Base-by-base conservation (phyloP, 2,329 filamentous ascomycete species). In the Penicillium olsonii region DNA sequence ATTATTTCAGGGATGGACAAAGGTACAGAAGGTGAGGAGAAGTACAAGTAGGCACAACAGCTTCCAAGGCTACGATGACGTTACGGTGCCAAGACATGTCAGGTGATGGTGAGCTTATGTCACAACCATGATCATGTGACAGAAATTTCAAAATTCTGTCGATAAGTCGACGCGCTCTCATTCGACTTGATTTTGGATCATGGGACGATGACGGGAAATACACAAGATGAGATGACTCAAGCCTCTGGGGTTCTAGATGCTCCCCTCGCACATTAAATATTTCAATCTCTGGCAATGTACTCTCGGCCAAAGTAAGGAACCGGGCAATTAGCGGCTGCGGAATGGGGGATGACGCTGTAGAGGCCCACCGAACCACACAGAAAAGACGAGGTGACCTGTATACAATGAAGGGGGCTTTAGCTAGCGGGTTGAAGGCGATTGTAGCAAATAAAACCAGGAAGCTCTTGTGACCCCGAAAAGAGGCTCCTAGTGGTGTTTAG, bases 341-440 rank as follows among this genome's bases (percentile, higher is more conserved):
- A 64, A 66, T 65, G 67, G 61, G 56, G 65, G 66, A 68, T 70
- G 66, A 68, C 66, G 66, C 63, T 62, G 59, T 34, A 57, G 54
- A 48, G 67, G 67, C 66, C 68, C 68, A 70, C 68, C 63, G 67
- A 71, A 68, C 67, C 68, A 69, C 66, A 69, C 62, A 67, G 62
- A 68, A 65, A 19, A 40, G n/a, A 55, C 37, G 43, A 43, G 35
- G 38, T 41, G 41, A 29, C 34, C 27, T 35, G 26, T 22, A 33
- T 22, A n/a, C 29, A 31, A 31, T 17, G 39, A 38, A 33, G 15
- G 17, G 19, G 27, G 41, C 17, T 11, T 37, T 38, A 29, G 11
- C 15, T 6, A 39, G 19, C 35, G 38, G 29, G n/a, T n/a, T n/a
- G n/a, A n/a, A n/a, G 18, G 33, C 20, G 29, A 27, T 37, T 34